Conservation (phyloP, 352 stramenopile genomes). For the Globisporangium ultimum region DNA sequence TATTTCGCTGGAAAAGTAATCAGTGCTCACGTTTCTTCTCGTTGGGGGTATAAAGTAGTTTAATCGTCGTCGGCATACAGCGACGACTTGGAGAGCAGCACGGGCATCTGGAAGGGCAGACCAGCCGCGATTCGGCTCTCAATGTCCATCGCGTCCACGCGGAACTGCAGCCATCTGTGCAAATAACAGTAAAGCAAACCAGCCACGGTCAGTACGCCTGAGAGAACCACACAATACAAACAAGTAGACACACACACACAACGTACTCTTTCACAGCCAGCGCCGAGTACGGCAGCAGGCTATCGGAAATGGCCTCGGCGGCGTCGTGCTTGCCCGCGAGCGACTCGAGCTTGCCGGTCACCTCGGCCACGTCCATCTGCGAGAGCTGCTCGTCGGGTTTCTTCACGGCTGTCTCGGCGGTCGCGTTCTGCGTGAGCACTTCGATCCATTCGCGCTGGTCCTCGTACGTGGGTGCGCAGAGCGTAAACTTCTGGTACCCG, state of each 20-base stretch:
- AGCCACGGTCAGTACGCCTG: neutral
- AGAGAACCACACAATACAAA: neutral
- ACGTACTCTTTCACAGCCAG: slow-evolving; percentile 87
- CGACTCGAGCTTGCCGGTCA: slow-evolving; percentile 73
- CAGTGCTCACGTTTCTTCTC: too few relatives aligned
- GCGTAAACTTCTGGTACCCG: slow-evolving; percentile 76
- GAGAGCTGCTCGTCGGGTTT: slow-evolving; percentile 73
- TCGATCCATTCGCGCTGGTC: slow-evolving; percentile 89
- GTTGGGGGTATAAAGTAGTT: slow-evolving; percentile 1
- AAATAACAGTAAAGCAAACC: neutral
- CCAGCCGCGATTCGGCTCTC: slow-evolving; percentile 78
- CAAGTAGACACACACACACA: neutral
- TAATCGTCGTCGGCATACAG: slow-evolving; percentile 86
- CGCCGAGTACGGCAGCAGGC: slow-evolving; percentile 73
- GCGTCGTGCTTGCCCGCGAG: slow-evolving; percentile 77
- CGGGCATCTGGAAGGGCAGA: slow-evolving; percentile 77
- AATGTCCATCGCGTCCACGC: slow-evolving; percentile 83
- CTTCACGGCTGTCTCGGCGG: slow-evolving; percentile 70
- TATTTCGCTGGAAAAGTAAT: too few relatives aligned
- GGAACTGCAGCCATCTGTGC: slow-evolving; percentile 79
- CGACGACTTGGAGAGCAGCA: slow-evolving; percentile 85
- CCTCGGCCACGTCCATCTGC: slow-evolving; percentile 69
- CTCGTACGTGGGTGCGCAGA: slow-evolving; percentile 82
- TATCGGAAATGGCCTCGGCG: slow-evolving; percentile 61
- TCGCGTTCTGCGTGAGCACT: slow-evolving; percentile 82